Percentiles rank a stretch among this genome's conserved stretches.
These are phyloP conservation scores for Fusarium penzigii DNA, from an alignment of 2,329 filamentous ascomycete species.

Conservation along the genomic window DNA sequence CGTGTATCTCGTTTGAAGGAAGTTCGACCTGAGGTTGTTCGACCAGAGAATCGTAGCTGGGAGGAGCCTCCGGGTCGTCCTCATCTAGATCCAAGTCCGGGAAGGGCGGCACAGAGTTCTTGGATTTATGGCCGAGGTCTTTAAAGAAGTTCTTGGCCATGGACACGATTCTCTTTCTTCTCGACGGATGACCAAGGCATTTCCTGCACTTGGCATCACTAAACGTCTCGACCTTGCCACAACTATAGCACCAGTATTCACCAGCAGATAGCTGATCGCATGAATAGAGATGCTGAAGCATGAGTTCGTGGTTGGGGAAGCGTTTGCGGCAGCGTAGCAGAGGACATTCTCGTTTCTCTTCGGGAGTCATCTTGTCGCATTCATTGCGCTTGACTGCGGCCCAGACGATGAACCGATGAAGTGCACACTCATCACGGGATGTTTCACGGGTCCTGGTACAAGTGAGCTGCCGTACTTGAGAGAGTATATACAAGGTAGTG, in stretches of 20 bases:
- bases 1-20: conserved; percentile 51
- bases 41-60: conserved; percentile 48
- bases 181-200: conserved; percentile 52
- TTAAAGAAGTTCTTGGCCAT: conserved; percentile 58
- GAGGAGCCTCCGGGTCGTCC: conserved; percentile 40
- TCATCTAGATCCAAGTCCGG: conserved; percentile 30
- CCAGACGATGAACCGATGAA: conserved; percentile 59
- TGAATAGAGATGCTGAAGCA: conserved; percentile 54
- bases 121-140: conserved; percentile 51
- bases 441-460: conserved; percentile 44
- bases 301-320: conserved; percentile 53
- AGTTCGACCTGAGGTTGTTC: conserved; percentile 43
- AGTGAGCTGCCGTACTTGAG: conserved; percentile 14
- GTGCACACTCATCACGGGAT: conserved; percentile 50
- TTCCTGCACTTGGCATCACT: conserved; percentile 52
- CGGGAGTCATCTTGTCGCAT: conserved; percentile 46
- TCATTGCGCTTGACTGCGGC: conserved; percentile 56
- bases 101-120: conserved; percentile 30
- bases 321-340: conserved; percentile 51
- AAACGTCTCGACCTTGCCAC: conserved; percentile 53
- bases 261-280: conserved; percentile 50
- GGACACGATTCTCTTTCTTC: conserved; percentile 52
- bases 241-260: conserved; percentile 59
- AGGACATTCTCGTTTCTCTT: conserved; percentile 53
- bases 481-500: conserved; percentile 1